These are phyloP conservation scores for Calycina herbarum DNA, from an alignment of 2,329 filamentous ascomycete species.

Conservation along the genomic window DNA sequence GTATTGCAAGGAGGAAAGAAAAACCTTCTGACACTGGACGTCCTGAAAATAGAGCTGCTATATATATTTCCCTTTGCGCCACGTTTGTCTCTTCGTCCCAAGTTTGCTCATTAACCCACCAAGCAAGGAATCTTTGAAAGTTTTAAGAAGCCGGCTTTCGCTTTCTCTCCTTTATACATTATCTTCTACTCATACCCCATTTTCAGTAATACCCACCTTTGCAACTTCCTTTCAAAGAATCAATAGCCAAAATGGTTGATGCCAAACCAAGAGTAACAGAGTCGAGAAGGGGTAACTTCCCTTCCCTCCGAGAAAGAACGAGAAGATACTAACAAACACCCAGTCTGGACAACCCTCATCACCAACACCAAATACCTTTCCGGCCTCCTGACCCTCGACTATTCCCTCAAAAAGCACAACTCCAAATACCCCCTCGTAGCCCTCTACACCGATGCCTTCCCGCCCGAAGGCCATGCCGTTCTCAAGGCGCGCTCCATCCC, in stretches of 20 bases:
- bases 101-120: neutral
- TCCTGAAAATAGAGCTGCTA: neutral
- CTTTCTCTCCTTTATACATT: neutral
- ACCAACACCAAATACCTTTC: constrained; percentile 81
- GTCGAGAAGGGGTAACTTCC: constrained; percentile 32
- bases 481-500: constrained; percentile 69
- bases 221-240: neutral
- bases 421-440: constrained; percentile 78
- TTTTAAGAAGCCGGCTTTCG: neutral
- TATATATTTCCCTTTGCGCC: neutral
- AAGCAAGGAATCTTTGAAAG: neutral
- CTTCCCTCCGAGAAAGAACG: too few relatives aligned
- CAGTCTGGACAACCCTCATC: constrained; percentile 86
- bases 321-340: neutral
- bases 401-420: constrained; percentile 65
- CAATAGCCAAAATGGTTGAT: constrained; percentile 24
- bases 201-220: neutral
- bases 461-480: constrained; percentile 64
- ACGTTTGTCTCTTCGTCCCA: neutral
- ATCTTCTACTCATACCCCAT: neutral
- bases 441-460: constrained; percentile 79
- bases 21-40: too few relatives aligned
- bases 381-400: constrained; percentile 78
- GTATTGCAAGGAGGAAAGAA: too few relatives aligned
- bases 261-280: constrained; percentile 30